These are phyloP conservation scores for Peribolospora kevripleyi DNA, from an alignment of 768 basidiomycete species.

Conservation along the genomic window DNA sequence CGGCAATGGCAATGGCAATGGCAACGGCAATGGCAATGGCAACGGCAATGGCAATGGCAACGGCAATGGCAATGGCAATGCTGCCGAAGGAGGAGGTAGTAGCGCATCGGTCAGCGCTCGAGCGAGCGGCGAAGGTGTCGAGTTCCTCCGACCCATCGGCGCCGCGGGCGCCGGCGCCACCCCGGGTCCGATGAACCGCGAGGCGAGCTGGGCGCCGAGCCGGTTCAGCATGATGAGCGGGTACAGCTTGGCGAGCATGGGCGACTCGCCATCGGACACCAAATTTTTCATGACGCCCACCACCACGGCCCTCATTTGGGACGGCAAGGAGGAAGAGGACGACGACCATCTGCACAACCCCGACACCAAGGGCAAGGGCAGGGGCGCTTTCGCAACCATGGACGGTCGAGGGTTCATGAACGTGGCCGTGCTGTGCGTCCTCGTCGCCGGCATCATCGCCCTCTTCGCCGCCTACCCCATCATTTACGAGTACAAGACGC, in stretches of 20 bases:
- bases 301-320: conserved; percentile 7
- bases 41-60: too few relatives aligned
- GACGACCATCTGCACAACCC: conserved; percentile 77
- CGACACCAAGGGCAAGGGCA: conserved; percentile 37
- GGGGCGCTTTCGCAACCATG: conserved; percentile 22
- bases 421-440: conserved; percentile 40
- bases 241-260: too few relatives aligned
- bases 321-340: conserved; percentile 45
- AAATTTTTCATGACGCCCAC: background rate
- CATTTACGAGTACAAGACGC: conserved; percentile 19
- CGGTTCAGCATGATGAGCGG: too few relatives aligned
- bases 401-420: conserved; percentile 59
- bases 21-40: too few relatives aligned
- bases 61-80: too few relatives aligned
- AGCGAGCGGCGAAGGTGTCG: background rate
- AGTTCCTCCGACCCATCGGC: too few relatives aligned
- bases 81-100: background rate
- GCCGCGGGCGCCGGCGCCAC: too few relatives aligned
- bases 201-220: too few relatives aligned
- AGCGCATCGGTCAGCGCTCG: background rate
- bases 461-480: conserved; percentile 81
- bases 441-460: conserved; percentile 41
- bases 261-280: too few relatives aligned
- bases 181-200: too few relatives aligned
- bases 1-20: too few relatives aligned